Percentiles rank a stretch among this genome's conserved stretches.
These are phyloP conservation scores for Colletotrichum trifolii DNA, from an alignment of 2,329 filamentous ascomycete species.

Conservation along the genomic window DNA sequence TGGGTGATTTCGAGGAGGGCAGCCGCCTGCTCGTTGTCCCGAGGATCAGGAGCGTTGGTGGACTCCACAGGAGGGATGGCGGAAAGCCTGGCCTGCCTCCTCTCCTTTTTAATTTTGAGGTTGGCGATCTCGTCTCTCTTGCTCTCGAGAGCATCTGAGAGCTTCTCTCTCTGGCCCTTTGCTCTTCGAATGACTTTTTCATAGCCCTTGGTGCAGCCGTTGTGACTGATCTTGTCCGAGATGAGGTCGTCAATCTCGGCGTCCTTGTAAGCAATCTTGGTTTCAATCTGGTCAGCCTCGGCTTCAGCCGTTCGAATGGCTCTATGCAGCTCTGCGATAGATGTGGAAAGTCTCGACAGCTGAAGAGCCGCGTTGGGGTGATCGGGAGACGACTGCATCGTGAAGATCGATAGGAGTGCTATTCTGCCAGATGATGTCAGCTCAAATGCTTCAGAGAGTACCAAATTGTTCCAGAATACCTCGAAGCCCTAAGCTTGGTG, in stretches of 20 bases:
- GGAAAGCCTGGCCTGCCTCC: slow-evolving; percentile 9
- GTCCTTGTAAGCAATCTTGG: slow-evolving; percentile 21
- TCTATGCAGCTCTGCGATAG: slow-evolving; percentile 4
- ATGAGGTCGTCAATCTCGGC: slow-evolving; percentile 15
- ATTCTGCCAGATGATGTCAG: too few species aligned
- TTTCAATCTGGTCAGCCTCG: slow-evolving; percentile 19
- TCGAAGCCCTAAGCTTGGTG: too few species aligned
- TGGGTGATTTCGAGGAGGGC: slow-evolving; percentile 21
- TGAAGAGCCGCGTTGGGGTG: neutral
- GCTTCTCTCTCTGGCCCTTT: neutral
- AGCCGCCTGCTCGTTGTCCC: slow-evolving; percentile 18
- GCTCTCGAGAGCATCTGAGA: neutral
- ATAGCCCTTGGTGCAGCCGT: neutral
- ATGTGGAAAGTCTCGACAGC: slow-evolving; percentile 8
- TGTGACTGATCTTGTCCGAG: slow-evolving; percentile 3
- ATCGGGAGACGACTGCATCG: slow-evolving; percentile 9
- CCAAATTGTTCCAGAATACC: too few species aligned
- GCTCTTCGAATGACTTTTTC: slow-evolving; percentile 9
- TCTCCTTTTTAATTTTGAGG: slow-evolving; percentile 10
- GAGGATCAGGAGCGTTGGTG: slow-evolving; percentile 11
- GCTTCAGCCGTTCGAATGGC: slow-evolving; percentile 4
- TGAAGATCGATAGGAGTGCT: slow-evolving; percentile 4
- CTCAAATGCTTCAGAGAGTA: too few species aligned
- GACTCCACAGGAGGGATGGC: slow-evolving; percentile 21
- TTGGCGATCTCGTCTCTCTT: slow-evolving; percentile 13